Evolutionary conservation across 2,329 filamentous ascomycete genomes (phyloP), one percentile per base, ranked within the genome.

Genomic region (Xylaria polymorpha): DNA sequence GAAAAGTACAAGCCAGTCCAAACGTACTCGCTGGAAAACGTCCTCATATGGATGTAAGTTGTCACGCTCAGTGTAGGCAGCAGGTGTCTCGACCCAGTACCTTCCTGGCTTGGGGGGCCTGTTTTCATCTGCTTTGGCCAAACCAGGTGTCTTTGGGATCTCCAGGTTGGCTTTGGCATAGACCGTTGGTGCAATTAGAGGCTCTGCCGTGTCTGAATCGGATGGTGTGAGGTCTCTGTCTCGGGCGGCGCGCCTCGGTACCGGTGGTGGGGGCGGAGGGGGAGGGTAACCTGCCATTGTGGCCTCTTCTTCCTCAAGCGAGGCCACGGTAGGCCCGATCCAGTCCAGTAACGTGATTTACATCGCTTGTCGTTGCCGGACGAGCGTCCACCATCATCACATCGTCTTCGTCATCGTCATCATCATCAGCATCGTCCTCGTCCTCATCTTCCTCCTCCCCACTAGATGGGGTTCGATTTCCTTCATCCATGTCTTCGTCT

Each of bases 1-100:
- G 78, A 97, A 99, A 9, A 99, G 85, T 37, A 99, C 93, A 77
- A 99, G 87, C 88, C 94, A 97, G 80, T 99, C 96, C 6, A 99
- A 85, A 39, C 96, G 91, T 14, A 98, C 92, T 39, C 94, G 91
- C 77, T 95, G 90, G 83, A 94, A 94, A 5, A 99, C 85, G 76
- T 99, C 92, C 79, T 99, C 96, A 63, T 94, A 92, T 18, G 88
- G 85, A 57, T 91, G 91, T 7, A 91, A 83, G 63, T 86, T 87
- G 39, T 88, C 85, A 50, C 86, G 85, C 66, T 88, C 86, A 53
- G 85, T 87, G 78, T 92, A 95, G 39, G 87, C 87, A 20, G 87
- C 84, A 7, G 95, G 94, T 43, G 91, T 94, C 74, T 94, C 91
- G 43, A 96, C 85, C 95, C 95, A 98, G 80, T 98, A 95, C 62